Base-by-base conservation (phyloP, 352 stramenopile species). In the Pythium biforme region DNA sequence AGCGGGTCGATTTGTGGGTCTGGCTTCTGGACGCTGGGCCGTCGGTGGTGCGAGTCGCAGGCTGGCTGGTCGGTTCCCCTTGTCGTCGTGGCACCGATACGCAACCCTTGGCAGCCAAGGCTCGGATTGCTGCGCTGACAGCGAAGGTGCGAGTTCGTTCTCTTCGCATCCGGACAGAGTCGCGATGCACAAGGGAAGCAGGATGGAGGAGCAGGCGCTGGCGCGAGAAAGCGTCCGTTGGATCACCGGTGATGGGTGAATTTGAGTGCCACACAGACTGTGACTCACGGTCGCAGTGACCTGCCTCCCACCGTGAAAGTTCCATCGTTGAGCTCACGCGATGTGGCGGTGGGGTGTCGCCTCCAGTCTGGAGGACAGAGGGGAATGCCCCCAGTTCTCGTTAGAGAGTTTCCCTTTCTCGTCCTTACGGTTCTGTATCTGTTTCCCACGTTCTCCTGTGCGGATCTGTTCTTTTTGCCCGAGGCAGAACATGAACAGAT, bases 301-400 rank as follows among this genome's bases (percentile, higher is more conserved):
- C 22, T 19, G 45, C 29, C 15, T 41, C 10, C 11, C 7, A 40
- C n/a, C 27, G 29, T 34, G 26, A n/a, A 53, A 53, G 25, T 41
- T 41, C 26, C 26, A 25, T 41, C 26, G 25, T 54, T 40, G 25
- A 54, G 48, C 48, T 54, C 48, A 54, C 48, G 33, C 27, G 25
- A 37, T 54, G 25, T 54, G 48, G n/a, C 14, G 14, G n/a, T 49
- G n/a, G n/a, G n/a, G n/a, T n/a, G n/a, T n/a, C n/a, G n/a, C n/a
- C n/a, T n/a, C n/a, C n/a, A n/a, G n/a, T n/a, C n/a, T n/a, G n/a
- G n/a, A n/a, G n/a, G n/a, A n/a, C n/a, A n/a, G n/a, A n/a, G n/a
- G n/a, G n/a, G n/a, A n/a, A n/a, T n/a, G n/a, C n/a, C n/a, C n/a
- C 31, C 31, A 34, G 31, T 34, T 5, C 5, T 34, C 31, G 31